A percentile compares a stretch with the other conserved stretches of the same genome.
These are phyloP conservation scores for Hypericum perforatum DNA, from an alignment of 345 rosid species.

Conservation along the genomic window DNA sequence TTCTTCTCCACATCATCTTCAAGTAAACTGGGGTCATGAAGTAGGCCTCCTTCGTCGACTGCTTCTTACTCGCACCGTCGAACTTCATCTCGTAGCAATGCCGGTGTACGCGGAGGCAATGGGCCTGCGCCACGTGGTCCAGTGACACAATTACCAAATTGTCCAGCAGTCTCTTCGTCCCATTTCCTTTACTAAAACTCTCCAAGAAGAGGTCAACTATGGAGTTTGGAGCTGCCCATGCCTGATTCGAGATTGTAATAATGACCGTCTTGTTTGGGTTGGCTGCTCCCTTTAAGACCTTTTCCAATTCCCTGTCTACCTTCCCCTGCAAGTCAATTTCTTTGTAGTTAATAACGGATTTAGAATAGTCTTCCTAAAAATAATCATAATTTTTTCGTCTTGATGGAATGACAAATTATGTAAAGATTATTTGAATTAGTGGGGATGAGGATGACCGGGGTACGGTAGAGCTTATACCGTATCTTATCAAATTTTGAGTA, in stretches of 20 bases:
- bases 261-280: constrained; percentile 43
- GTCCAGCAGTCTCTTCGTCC: constrained; percentile 31
- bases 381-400: too few species aligned
- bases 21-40: constrained; percentile 47
- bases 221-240: constrained; percentile 55
- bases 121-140: constrained; percentile 42
- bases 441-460: too few species aligned
- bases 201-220: constrained; percentile 48
- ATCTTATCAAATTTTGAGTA: too few species aligned
- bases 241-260: constrained; percentile 48
- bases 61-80: constrained; percentile 16
- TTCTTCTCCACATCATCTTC: constrained; percentile 68
- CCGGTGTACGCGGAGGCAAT: constrained; percentile 33
- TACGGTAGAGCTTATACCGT: too few species aligned
- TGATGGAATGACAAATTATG: too few species aligned
- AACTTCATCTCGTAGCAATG: constrained; percentile 34
- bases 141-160: constrained; percentile 44
- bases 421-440: too few species aligned
- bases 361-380: too few species aligned
- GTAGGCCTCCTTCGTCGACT: constrained; percentile 31
- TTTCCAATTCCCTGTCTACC: background rate
- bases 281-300: constrained; percentile 12
- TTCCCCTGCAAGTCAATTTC: too few species aligned
- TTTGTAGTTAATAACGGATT: too few species aligned
- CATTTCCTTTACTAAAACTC: constrained; percentile 39